Evolutionary conservation across 83 land plant genomes (phyloP).

Genomic region (Larix sibirica): DNA sequence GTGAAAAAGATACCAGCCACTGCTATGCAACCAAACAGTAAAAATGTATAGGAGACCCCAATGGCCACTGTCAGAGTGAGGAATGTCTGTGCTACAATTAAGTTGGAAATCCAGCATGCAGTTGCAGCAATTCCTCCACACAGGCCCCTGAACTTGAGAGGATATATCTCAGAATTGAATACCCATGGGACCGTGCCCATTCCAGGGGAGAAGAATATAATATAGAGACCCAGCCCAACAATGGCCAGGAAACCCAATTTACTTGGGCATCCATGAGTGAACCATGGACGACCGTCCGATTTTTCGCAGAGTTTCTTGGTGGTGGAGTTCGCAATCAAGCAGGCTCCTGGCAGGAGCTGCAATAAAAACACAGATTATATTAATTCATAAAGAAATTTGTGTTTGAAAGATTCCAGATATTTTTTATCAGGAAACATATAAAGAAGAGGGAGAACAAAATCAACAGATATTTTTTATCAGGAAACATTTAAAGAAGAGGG

Average conservation of each 20-base stretch:
- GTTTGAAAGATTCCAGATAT: no score
- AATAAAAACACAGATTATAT: no score
- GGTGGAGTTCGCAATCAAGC: conserved; percentile 17
- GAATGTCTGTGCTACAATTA: conserved; percentile 79
- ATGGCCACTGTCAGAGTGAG: conserved; percentile 59
- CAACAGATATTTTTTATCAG: no score
- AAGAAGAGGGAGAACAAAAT: no score
- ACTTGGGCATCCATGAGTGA: conserved; percentile 34
- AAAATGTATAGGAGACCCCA: conserved; percentile 75
- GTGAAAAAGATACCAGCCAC: conserved; percentile 75
- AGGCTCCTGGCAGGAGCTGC: conserved; percentile 26
- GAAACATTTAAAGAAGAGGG: no score
- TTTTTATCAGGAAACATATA: no score
- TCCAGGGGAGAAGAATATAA: conserved; percentile 80
- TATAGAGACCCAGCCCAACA: conserved; percentile 71
- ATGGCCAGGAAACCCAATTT: conserved; percentile 76
- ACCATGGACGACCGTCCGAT: conserved; percentile 26
- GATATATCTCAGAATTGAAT: conserved; percentile 88
- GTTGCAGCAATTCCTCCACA: conserved; percentile 98
- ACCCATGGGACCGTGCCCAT: conserved; percentile 99
- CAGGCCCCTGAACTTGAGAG: conserved; percentile 73
- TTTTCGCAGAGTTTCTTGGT: neutral
- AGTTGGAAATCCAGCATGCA: conserved; percentile 84
- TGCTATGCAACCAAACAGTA: conserved; percentile 58
- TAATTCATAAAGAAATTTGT: no score